Percentiles rank a stretch among this genome's conserved stretches.
Evolutionary conservation across 2,329 filamentous ascomycete species (phyloP).

Genomic region (Paraphaeosphaeria sporulosa): DNA sequence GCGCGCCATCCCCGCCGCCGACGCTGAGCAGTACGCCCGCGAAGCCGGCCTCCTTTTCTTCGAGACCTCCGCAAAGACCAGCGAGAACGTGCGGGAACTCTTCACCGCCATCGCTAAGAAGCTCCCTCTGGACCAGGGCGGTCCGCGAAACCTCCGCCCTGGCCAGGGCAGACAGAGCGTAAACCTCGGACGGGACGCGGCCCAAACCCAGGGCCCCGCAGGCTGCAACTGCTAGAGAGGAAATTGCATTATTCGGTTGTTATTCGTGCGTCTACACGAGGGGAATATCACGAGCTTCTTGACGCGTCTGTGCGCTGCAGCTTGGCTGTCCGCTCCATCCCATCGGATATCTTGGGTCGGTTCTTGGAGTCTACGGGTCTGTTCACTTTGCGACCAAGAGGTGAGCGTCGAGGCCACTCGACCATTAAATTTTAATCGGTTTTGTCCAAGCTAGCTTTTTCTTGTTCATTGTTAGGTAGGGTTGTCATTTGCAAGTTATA

Average conservation of each 20-base stretch:
- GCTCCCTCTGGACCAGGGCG: constrained; percentile 92
- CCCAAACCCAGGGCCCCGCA: constrained; percentile 64
- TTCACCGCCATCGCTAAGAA: constrained; percentile 99
- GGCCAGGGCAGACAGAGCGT: constrained; percentile 68
- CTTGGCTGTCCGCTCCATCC: constrained; percentile 19
- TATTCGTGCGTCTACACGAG: constrained; percentile 3
- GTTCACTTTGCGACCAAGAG: constrained; percentile 30
- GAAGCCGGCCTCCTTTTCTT: constrained; percentile 97
- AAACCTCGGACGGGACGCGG: constrained; percentile 69
- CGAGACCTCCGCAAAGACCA: constrained; percentile 97
- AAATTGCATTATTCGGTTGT: constrained; percentile 20
- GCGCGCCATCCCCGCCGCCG: constrained; percentile 85
- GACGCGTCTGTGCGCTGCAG: constrained; percentile 12
- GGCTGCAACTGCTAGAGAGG: constrained; percentile 69
- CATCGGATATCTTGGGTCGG: constrained; percentile 29
- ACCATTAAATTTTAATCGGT: constrained; percentile 42
- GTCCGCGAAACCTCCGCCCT: constrained; percentile 81
- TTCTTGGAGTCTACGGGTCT: constrained; percentile 36
- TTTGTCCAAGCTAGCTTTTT: constrained; percentile 12
- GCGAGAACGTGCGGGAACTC: constrained; percentile 92
- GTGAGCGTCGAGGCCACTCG: constrained; percentile 41
- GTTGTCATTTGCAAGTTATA: constrained; percentile 11
- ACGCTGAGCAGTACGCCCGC: constrained; percentile 93
- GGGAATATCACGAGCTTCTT: not conserved
- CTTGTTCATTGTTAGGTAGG: constrained; percentile 15